phyloP scores from a whole-genome alignment of 345 rosid genomes.

The Syzygium aromaticum region DNA sequence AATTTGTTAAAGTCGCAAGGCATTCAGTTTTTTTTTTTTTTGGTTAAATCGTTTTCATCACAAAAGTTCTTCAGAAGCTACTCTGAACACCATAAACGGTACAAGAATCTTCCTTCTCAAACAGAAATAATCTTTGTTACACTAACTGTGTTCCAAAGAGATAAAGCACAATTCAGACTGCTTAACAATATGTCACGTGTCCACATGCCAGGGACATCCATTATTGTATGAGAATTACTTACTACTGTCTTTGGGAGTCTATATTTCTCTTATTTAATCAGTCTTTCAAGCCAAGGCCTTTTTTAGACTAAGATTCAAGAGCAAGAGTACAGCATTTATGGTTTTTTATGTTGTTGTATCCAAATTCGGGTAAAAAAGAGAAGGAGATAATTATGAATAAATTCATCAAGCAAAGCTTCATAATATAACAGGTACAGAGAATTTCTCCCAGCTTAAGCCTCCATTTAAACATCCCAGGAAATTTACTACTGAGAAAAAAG shows the following conservation, averaged over 20 bases:
- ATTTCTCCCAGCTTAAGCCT: not conserved
- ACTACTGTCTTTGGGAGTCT: not conserved
- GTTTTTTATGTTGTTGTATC: not conserved
- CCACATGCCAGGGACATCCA: not conserved
- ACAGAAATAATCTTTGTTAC: not conserved
- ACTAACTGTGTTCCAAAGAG: not conserved
- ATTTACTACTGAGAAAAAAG: not conserved
- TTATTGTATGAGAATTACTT: not conserved
- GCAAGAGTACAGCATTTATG: not conserved
- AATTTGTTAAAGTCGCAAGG: not conserved
- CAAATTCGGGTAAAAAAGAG: not conserved
- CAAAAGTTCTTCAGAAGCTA: not conserved
- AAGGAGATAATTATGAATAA: not conserved
- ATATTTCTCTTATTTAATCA: not conserved
- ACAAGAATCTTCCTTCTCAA: not conserved
- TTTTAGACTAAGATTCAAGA: not conserved
- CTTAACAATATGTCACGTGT: not conserved
- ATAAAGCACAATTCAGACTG: not conserved
- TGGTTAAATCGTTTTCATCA: not conserved
- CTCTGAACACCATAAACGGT: not conserved
- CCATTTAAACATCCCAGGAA: not conserved
- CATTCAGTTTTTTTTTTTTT: not conserved
- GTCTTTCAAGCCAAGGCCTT: not conserved
- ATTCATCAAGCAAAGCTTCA: not conserved
- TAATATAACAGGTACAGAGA: not conserved